Evolutionary conservation across 495 filamentous ascomycete species (phyloP).

Genomic region (Talaromyces ruber): DNA sequence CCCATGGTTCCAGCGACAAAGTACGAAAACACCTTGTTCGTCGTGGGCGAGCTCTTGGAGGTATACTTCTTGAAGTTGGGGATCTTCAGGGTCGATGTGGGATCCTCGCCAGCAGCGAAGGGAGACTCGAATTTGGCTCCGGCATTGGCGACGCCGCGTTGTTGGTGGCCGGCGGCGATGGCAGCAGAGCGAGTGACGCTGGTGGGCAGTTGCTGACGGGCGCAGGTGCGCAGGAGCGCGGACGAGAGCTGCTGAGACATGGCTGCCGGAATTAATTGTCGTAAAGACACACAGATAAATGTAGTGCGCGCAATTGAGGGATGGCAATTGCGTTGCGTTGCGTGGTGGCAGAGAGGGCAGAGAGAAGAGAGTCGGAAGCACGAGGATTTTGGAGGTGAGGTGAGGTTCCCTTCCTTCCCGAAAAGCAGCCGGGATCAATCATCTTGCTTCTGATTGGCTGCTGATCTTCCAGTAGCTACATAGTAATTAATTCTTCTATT

Average conservation of each 20-base stretch:
- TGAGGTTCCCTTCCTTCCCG: slow-evolving; percentile 26
- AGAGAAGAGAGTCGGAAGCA: slow-evolving; percentile 16
- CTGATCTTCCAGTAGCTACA: too few species aligned
- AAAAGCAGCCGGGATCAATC: slow-evolving; percentile 37
- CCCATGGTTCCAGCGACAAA: slow-evolving; percentile 98
- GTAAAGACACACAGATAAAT: neutral
- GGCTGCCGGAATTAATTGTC: slow-evolving; percentile 10
- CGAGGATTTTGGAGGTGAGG: slow-evolving; percentile 16
- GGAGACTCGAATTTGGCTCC: slow-evolving; percentile 42
- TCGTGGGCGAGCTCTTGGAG: slow-evolving; percentile 50
- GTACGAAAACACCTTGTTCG: slow-evolving; percentile 86
- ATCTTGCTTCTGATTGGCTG: slow-evolving; percentile 34
- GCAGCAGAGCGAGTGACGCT: slow-evolving; percentile 30
- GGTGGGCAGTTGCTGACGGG: slow-evolving; percentile 38
- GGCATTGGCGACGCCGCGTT: slow-evolving; percentile 36
- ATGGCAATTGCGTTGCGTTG: slow-evolving; percentile 11
- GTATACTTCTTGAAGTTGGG: slow-evolving; percentile 87
- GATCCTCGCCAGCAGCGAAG: slow-evolving; percentile 33
- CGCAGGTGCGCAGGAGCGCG: slow-evolving; percentile 41
- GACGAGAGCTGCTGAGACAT: slow-evolving; percentile 35
- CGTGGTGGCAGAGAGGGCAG: slow-evolving; percentile 16
- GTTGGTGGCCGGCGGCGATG: slow-evolving; percentile 40
- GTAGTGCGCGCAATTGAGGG: slow-evolving; percentile 25
- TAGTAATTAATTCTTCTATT: too few species aligned
- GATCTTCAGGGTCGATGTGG: slow-evolving; percentile 56